These are phyloP conservation scores for Meredithiella fracta DNA, from an alignment of 2,329 filamentous ascomycete species.

Conservation along the genomic window DNA sequence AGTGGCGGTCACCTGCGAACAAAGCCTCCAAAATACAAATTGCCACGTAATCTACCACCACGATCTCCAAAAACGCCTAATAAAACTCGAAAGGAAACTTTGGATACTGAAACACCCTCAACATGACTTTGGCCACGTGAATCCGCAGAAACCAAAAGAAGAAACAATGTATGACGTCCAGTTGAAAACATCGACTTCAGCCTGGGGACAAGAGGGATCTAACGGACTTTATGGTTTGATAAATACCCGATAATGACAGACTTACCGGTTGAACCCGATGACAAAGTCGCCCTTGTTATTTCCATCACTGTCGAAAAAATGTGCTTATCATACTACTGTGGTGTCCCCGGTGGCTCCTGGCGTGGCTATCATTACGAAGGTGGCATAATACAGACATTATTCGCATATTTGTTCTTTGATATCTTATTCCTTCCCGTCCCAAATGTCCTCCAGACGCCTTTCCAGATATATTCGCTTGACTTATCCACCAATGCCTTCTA, in stretches of 20 bases:
- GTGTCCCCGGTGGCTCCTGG: conserved; percentile 47
- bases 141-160: conserved; percentile 41
- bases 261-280: not conserved
- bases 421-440: conserved; percentile 84
- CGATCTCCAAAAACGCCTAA: conserved; percentile 83
- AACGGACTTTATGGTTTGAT: conserved; percentile 85
- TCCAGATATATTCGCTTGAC: conserved; percentile 85
- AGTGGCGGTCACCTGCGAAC: conserved; percentile 67
- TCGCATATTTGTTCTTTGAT: conserved; percentile 83
- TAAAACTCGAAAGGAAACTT: conserved; percentile 72
- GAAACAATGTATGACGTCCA: conserved; percentile 63
- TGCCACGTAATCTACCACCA: conserved; percentile 90
- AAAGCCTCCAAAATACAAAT: conserved; percentile 68
- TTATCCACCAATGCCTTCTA: conserved; percentile 89
- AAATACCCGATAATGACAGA: not conserved
- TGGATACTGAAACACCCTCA: conserved; percentile 72
- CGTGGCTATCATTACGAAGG: conserved; percentile 92
- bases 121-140: conserved; percentile 82
- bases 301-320: conserved; percentile 86
- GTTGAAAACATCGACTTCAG: conserved; percentile 30
- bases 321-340: conserved; percentile 76
- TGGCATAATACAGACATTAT: conserved; percentile 79
- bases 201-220: conserved; percentile 36
- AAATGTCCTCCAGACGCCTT: conserved; percentile 92
- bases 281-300: conserved; percentile 20